Evolutionary conservation across 768 basidiomycete species (phyloP).

Genomic region (Rhodotorula diobovata): DNA sequence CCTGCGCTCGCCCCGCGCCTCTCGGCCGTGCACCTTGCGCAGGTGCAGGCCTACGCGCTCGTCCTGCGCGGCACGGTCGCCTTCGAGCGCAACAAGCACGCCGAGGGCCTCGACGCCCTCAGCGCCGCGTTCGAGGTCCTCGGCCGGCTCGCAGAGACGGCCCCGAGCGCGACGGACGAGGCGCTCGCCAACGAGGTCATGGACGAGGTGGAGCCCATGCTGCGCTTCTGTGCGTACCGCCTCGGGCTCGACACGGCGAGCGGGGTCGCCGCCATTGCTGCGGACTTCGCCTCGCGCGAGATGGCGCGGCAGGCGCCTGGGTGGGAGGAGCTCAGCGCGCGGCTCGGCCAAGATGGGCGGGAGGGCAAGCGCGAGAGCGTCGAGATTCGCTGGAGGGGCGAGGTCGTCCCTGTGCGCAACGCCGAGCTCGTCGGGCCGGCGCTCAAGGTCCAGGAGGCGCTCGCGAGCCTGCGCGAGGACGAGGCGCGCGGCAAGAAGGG

Average conservation of each 20-base stretch:
- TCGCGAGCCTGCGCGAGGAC: slow-evolving; percentile 55
- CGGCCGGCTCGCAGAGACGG: slow-evolving; percentile 60
- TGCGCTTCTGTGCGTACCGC: slow-evolving; percentile 86
- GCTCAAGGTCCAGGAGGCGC: slow-evolving; percentile 72
- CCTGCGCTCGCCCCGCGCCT: slow-evolving; percentile 54
- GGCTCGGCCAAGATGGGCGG: slow-evolving; percentile 47
- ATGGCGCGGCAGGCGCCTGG: slow-evolving; percentile 62
- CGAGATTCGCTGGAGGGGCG: slow-evolving; percentile 61
- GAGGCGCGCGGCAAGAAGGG: slow-evolving; percentile 30
- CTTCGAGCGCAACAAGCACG: slow-evolving; percentile 69
- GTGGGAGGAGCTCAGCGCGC: slow-evolving; percentile 52
- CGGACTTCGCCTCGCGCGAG: slow-evolving; percentile 59
- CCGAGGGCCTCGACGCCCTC: slow-evolving; percentile 64
- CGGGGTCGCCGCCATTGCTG: slow-evolving; percentile 56
- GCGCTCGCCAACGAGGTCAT: slow-evolving; percentile 77
- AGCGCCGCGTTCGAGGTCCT: slow-evolving; percentile 71
- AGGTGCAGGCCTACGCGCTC: slow-evolving; percentile 72
- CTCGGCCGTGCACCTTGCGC: slow-evolving; percentile 51
- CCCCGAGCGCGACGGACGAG: slow-evolving; percentile 64
- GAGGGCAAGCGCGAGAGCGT: slow-evolving; percentile 43
- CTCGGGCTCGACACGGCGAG: slow-evolving; percentile 59
- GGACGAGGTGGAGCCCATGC: slow-evolving; percentile 84
- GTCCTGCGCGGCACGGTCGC: slow-evolving; percentile 77
- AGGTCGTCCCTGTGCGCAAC: slow-evolving; percentile 76
- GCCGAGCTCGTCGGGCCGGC: slow-evolving; percentile 85